Evolutionary conservation across 345 rosid genomes (phyloP), one percentile per base, ranked within the genome.

Genomic region (Rhodamnia rubescens): DNA sequence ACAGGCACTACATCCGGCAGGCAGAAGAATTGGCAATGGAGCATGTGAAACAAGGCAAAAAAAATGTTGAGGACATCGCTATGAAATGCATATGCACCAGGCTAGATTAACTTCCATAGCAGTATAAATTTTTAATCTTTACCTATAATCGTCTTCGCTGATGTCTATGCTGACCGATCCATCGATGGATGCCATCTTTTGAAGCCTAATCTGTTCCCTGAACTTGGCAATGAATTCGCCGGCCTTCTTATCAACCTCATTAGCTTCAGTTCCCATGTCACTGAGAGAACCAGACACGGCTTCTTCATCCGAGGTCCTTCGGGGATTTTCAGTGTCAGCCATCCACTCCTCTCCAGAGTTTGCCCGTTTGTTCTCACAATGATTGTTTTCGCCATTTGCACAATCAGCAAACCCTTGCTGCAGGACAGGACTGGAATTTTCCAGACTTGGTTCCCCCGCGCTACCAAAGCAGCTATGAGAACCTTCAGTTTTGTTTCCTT

Each of bases 221-320:
- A 95, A 97, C 89, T 92, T 95, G 78, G 99, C 99, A 84, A 97
- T 97, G 87, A 97, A 95, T 89, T 97, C 99, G 26, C 92, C 94
- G 5, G 99, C 99, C 87, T 95, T 95, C 89, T 91, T 95, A 89
- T 97, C 99, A n/a, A 97, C 98, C 87, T 95, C 99, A 29, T 85
- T 36, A 24, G 64, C 44, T 15, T 61, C 86, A 0, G 85, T 40
- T 22, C 51, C 85, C 7, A 50, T 85, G 15, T 84, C 83, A 52
- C 88, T 86, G 36, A 83, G 81, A 44, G 85, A 58, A 82, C 84
- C 92, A 24, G 90, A 82, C 83, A 86, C 47, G 36, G 85, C 88
- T 83, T 84, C 92, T 83, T 87, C 90, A 61, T 90, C 87, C 18
- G 15, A 40, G 36, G 36, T 20, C 47, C 89, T 85, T 49, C 84